phyloP scores from a whole-genome alignment of 306 rosid genomes.

The Pachyrhizus erosus region DNA sequence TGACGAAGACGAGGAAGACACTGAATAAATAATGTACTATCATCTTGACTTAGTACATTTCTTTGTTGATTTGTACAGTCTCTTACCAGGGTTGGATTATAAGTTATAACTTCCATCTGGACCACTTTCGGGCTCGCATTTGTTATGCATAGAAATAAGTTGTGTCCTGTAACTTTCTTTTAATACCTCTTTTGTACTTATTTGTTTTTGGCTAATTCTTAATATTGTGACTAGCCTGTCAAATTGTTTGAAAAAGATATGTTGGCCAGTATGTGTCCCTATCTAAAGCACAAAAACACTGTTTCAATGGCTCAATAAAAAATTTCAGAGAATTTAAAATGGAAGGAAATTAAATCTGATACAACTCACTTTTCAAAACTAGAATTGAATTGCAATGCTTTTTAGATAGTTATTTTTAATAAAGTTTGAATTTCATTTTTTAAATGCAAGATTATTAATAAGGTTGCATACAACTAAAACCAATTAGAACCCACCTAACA shows the following conservation, averaged over 20 bases:
- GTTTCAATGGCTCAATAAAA: too few species aligned
- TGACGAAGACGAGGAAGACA: conserved; percentile 55
- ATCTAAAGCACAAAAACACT: too few species aligned
- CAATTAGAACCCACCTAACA: too few species aligned
- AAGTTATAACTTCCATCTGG: conserved; percentile 8
- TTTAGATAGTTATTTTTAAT: too few species aligned
- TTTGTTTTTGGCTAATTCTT: background rate
- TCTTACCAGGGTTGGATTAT: conserved; percentile 28
- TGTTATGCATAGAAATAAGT: background rate
- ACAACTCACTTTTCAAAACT: too few species aligned
- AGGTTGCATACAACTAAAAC: too few species aligned
- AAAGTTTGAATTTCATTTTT: too few species aligned
- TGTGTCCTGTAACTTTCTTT: background rate
- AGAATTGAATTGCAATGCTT: too few species aligned
- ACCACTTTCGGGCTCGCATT: background rate
- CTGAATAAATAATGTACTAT: background rate
- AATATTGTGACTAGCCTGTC: background rate
- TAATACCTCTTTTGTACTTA: background rate
- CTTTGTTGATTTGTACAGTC: conserved; percentile 43
- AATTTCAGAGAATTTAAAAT: too few species aligned
- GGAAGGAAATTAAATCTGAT: too few species aligned
- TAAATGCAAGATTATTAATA: too few species aligned
- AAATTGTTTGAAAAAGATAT: background rate
- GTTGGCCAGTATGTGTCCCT: background rate
- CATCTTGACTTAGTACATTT: conserved; percentile 26